Evolutionary conservation across 345 rosid species (phyloP).

Genomic region (Eucalyptus sp.): DNA sequence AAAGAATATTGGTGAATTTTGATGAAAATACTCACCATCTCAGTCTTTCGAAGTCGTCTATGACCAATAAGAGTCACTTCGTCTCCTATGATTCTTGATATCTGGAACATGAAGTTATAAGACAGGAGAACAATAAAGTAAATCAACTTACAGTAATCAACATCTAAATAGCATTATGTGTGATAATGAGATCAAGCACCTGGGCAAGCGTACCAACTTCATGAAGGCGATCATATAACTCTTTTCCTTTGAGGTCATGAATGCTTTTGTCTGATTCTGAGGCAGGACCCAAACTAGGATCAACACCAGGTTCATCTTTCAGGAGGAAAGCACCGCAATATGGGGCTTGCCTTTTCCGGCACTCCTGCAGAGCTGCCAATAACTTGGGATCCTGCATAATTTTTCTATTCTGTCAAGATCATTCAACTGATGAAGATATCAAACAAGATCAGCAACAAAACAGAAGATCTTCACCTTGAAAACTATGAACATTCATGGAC

Average conservation of each 20-base stretch:
- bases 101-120: constrained; percentile 31
- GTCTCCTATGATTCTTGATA: constrained; percentile 81
- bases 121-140: background rate
- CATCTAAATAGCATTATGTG: background rate
- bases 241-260: constrained; percentile 71
- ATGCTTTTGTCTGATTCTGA: constrained; percentile 63
- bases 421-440: background rate
- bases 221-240: constrained; percentile 65
- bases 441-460: background rate
- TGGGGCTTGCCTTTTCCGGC: constrained; percentile 88
- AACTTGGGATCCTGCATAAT: constrained; percentile 74
- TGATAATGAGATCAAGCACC: constrained; percentile 19
- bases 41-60: constrained; percentile 81
- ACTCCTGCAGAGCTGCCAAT: constrained; percentile 90
- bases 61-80: constrained; percentile 94
- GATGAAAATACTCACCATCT: constrained; percentile 49
- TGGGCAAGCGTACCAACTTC: constrained; percentile 98
- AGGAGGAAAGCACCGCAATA: constrained; percentile 97
- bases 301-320: constrained; percentile 74
- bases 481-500: background rate
- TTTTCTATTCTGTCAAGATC: background rate
- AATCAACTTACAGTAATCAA: background rate
- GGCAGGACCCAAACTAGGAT: constrained; percentile 45
- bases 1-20: background rate
- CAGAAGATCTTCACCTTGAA: background rate